Conservation (phyloP, 2,329 filamentous ascomycete genomes). For the Pseudogymnoascus sp. region DNA sequence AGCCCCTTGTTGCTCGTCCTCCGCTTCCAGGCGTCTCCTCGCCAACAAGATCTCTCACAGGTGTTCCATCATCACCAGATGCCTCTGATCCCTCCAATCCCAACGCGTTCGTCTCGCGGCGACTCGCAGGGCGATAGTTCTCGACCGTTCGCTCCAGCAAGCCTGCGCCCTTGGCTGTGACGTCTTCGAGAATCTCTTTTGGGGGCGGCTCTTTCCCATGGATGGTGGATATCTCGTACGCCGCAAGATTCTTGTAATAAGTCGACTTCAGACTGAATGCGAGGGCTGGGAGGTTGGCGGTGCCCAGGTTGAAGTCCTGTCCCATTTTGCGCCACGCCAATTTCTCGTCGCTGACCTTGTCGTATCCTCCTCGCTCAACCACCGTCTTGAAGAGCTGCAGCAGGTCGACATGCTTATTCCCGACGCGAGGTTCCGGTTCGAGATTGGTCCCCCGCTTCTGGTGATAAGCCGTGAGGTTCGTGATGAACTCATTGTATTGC, state of each 20-base stretch:
- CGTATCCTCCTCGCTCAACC: slow-evolving; percentile 71
- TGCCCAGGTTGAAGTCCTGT: slow-evolving; percentile 64
- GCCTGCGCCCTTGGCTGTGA: slow-evolving; percentile 67
- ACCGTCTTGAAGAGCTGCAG: slow-evolving; percentile 72
- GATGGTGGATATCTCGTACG: slow-evolving; percentile 73
- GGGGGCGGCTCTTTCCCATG: slow-evolving; percentile 76
- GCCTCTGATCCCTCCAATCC: slow-evolving; percentile 51
- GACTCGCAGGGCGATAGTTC: slow-evolving; percentile 52
- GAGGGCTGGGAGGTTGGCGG: slow-evolving; percentile 68
- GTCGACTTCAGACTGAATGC: slow-evolving; percentile 80
- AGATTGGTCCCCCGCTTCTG: slow-evolving; percentile 69
- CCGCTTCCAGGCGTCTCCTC: slow-evolving; percentile 44
- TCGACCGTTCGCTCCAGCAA: slow-evolving; percentile 72
- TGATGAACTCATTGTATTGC: slow-evolving; percentile 74
- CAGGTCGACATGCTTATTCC: slow-evolving; percentile 66
- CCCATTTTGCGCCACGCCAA: slow-evolving; percentile 74
- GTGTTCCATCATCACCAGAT: slow-evolving; percentile 52
- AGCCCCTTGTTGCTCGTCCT: slow-evolving; percentile 51
- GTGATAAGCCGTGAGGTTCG: slow-evolving; percentile 64
- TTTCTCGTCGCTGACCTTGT: slow-evolving; percentile 74
- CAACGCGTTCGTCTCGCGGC: slow-evolving; percentile 33
- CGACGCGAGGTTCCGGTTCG: slow-evolving; percentile 74
- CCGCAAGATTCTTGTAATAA: slow-evolving; percentile 83
- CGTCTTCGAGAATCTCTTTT: slow-evolving; percentile 75
- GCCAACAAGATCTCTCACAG: slow-evolving; percentile 41